Evolutionary conservation across 2,329 filamentous ascomycete genomes (phyloP).

Genomic region (Dothiorella sarmentorum): DNA sequence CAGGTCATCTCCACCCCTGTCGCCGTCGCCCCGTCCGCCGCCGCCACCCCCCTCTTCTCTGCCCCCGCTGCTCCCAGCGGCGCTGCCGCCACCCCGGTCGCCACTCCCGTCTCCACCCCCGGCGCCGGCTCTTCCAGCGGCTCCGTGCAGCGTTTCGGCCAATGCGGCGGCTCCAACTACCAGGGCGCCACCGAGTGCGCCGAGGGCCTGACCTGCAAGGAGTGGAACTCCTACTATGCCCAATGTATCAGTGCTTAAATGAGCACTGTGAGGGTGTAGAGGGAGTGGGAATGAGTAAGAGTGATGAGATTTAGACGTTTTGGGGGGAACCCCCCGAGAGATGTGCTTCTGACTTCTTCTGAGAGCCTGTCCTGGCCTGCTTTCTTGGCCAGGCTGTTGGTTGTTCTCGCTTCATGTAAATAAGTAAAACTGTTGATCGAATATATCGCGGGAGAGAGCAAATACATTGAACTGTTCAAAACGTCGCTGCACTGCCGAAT

Average conservation of each 20-base stretch:
- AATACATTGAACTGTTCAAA: neutral
- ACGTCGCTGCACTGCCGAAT: too few relatives aligned
- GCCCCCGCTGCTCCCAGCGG: too few relatives aligned
- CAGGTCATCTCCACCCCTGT: neutral
- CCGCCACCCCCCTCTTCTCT: neutral
- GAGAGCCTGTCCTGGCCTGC: neutral
- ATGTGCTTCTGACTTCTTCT: neutral
- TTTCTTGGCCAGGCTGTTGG: neutral
- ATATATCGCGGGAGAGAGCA: neutral
- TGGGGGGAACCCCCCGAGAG: too few relatives aligned
- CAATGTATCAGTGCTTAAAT: slow-evolving; percentile 31
- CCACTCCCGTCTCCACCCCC: slow-evolving; percentile 8
- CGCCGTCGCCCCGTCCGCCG: neutral
- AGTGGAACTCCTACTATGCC: slow-evolving; percentile 39
- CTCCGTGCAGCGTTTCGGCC: slow-evolving; percentile 30
- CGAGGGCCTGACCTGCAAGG: slow-evolving; percentile 33
- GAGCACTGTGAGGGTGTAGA: neutral
- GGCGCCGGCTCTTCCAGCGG: slow-evolving; percentile 2
- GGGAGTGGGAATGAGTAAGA: neutral
- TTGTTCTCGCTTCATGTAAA: neutral
- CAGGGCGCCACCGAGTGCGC: slow-evolving; percentile 36
- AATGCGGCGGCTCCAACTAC: slow-evolving; percentile 42
- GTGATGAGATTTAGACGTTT: neutral
- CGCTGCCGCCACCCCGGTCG: neutral
- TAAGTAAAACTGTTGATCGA: neutral